Base-by-base conservation (phyloP, 257 asterid species). In the Jaltomata sinuosa region DNA sequence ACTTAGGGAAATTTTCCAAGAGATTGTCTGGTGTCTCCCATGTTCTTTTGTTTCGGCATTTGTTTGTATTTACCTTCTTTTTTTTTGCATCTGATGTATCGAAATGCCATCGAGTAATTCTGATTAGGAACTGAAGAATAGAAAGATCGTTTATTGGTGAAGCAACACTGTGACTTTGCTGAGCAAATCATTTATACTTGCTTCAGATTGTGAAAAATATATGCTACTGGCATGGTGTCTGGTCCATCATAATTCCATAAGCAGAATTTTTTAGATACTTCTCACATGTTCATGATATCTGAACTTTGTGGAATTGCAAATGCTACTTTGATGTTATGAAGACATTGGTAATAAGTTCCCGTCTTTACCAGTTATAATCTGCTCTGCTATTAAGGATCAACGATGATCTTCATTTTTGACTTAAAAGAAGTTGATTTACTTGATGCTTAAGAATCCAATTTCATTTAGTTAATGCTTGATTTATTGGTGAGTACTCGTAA, bases 201-300 rank as follows among this genome's bases (percentile, higher is more conserved):
- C 59, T 25, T 74, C 38, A 74, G 81, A 45, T 74, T 74, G 38
- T 74, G 81, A 74, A 74, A 74, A 45, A 22, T 45, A 74, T 45
- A 74, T 74, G 80, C 80, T 74, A 45, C 80, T 45, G 59, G 53
- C 80, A n/a, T 74, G 81, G 81, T 45, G 59, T 74, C 32, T 74
- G 25, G 59, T 74, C 38, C 57, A 8, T 45, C 59, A 74, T 74
- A 74, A 4, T 42, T 25, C 25, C 38, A 45, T 74, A 22, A 74
- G 81, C 80, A 25, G 40, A 22, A 15, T 15, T 7, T 74, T 74
- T 45, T 45, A 47, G 81, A 74, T 74, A 74, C 34, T 74, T 74
- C 38, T 45, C 59, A 45, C 59, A 25, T 47, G 81, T 16, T 45
- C 40, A 74, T 42, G 55, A 45, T 42, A 25, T 8, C 9, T 74